Base-by-base conservation (phyloP, 257 asterid genomes). In the Orobanche coerulescens region DNA sequence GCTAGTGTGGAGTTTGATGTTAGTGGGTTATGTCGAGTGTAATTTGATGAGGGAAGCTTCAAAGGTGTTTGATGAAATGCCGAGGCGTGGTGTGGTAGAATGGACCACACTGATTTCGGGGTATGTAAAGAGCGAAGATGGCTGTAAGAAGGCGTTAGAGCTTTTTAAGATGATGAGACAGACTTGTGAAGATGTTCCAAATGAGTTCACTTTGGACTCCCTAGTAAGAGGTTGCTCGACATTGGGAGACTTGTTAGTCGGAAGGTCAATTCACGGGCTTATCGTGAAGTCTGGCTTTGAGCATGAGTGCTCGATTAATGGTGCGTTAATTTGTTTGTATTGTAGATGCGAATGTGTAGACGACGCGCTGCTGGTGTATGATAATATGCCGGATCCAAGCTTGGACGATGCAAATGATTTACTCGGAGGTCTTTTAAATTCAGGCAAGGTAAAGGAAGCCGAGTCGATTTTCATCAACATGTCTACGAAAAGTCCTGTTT, bases 21-120 rank as follows among this genome's bases (percentile, higher is more conserved):
- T 90, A 43, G 79, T 71, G 20, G 85, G 84, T 6, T 87, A 79
- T 69, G 96, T 81, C 55, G 82, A 80, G 62, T 78, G 88, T 37
- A 62, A 72, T 59, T 62, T 81, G 37, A 62, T 83, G 83, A 61
- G 47, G 31, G 87, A 87, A 23, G 97, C 94, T 34, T 62, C 68
- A 43, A 25, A 19, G 36, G 59, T 87, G 40, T 87, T 90, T 15
- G 55, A 39, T 22, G 46, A 62, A 68, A 90, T 85, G 91, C 94
- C 96, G 0, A 40, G 15, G 36, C 86, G 73, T 9, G 73, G 87
- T 51, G 90, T 90, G 68, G 80, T 84, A 62, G 95, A 80, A 14
- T 90, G 96, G 97, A 87, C 96, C 33, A 61, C 83, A 4, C 71
- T 87, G 75, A 80, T 90, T 43, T 84, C n/a, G 1, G 97, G 97